Percentiles rank a stretch among this genome's conserved stretches.
phyloP scores from a whole-genome alignment of 2,329 filamentous ascomycete genomes.

The Acrodontium crateriforme region DNA sequence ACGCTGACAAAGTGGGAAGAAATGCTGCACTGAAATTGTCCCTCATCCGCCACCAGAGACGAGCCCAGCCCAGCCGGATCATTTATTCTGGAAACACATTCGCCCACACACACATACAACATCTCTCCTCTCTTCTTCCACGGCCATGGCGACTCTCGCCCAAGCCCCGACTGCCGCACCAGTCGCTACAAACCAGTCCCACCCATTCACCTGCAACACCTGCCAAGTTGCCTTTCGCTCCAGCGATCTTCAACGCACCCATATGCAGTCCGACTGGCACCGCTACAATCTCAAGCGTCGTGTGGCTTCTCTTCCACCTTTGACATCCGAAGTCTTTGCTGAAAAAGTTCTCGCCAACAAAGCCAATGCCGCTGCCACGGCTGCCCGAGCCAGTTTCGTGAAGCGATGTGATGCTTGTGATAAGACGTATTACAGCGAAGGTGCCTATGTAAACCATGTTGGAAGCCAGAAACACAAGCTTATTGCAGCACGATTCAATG shows the following conservation, averaged over 20 bases:
- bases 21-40: no score
- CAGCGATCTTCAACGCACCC: constrained; percentile 79
- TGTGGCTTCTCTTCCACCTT: constrained; percentile 77
- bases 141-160: constrained; percentile 10
- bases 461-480: constrained; percentile 79
- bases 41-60: no score
- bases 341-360: constrained; percentile 92
- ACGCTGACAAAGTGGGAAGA: no score
- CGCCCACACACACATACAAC: no score
- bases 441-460: constrained; percentile 86
- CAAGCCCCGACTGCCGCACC: constrained; percentile 6
- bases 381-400: constrained; percentile 79
- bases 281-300: constrained; percentile 81
- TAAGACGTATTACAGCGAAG: constrained; percentile 92
- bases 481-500: constrained; percentile 41
- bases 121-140: no score
- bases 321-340: constrained; percentile 83
- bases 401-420: constrained; percentile 68
- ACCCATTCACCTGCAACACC: constrained; percentile 96
- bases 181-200: no score
- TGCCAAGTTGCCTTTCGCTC: constrained; percentile 94
- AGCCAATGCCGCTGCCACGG: constrained; percentile 68
- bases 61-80: no score
- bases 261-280: constrained; percentile 99
- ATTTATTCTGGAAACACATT: no score